phyloP scores from a whole-genome alignment of 2,329 filamentous ascomycete species.

The Lecanicillium sp. region DNA sequence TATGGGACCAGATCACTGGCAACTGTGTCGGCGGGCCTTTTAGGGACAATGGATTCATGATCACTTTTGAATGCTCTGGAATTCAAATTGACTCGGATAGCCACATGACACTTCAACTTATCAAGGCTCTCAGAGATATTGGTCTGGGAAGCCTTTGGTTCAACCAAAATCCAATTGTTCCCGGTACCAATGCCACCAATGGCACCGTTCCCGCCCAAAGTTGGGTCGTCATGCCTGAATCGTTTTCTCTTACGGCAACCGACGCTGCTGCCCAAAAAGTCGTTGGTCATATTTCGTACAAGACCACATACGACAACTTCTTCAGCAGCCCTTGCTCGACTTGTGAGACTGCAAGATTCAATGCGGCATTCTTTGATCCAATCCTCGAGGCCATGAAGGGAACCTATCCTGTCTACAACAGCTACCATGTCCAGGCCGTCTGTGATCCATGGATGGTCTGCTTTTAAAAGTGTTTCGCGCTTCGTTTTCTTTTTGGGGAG shows the following conservation, averaged over 20 bases:
- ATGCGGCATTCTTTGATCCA: conserved; percentile 27
- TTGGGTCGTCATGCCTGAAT: conserved; percentile 32
- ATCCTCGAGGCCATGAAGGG: conserved; percentile 28
- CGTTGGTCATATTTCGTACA: conserved; percentile 27
- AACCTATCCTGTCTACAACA: conserved; percentile 29
- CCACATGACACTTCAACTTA: conserved; percentile 29
- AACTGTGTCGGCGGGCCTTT: conserved; percentile 23
- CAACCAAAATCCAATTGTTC: conserved; percentile 29
- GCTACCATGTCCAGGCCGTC: conserved; percentile 27
- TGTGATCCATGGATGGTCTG: conserved; percentile 31
- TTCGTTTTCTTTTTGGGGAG: too few relatives aligned
- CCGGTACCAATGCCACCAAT: conserved; percentile 20
- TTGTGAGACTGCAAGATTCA: conserved; percentile 27
- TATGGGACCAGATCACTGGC: conserved; percentile 29
- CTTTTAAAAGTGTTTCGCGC: too few relatives aligned
- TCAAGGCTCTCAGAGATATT: conserved; percentile 29
- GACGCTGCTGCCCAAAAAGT: conserved; percentile 23
- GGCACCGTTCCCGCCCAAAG: conserved; percentile 15
- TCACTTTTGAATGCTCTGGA: conserved; percentile 27
- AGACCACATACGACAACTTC: conserved; percentile 29
- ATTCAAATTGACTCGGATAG: conserved; percentile 29
- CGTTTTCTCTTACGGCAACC: conserved; percentile 25
- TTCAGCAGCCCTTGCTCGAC: conserved; percentile 25
- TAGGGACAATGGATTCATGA: conserved; percentile 26
- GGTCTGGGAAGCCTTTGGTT: conserved; percentile 30